Conservation (phyloP, 306 rosid genomes). For the Dicorynia guianensis region DNA sequence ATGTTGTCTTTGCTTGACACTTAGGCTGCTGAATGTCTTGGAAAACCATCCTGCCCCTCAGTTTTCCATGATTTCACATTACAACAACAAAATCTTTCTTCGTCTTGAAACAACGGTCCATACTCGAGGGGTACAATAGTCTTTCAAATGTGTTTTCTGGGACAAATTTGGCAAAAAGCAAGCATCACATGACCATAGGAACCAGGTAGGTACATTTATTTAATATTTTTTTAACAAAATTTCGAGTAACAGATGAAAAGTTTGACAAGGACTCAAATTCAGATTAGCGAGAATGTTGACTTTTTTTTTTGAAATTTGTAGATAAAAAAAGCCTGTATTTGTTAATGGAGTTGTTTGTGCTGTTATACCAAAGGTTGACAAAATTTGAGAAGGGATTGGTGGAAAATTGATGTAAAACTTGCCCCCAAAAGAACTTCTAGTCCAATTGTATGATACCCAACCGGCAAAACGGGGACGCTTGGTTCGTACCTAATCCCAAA, state of each 20-base stretch:
- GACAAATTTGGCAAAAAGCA: constrained; percentile 3
- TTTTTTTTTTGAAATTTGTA: not conserved
- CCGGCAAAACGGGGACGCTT: not conserved
- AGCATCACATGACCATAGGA: not conserved
- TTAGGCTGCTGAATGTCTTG: not conserved
- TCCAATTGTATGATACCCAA: not conserved
- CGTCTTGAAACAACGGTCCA: not conserved
- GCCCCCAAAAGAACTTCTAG: constrained; percentile 11
- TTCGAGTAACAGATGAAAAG: not conserved
- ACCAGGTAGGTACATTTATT: not conserved
- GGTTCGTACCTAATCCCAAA: constrained; percentile 32
- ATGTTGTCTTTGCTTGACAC: not conserved
- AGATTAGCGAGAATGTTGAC: constrained; percentile 12
- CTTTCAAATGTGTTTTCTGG: not conserved
- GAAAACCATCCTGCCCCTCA: not conserved
- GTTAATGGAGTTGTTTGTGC: constrained; percentile 24
- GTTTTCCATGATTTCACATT: not conserved
- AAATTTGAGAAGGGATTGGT: not conserved
- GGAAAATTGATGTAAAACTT: constrained; percentile 22
- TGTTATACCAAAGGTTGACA: not conserved
- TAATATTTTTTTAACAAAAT: not conserved
- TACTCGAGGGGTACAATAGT: not conserved
- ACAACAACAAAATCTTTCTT: not conserved
- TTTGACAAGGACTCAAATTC: constrained; percentile 4
- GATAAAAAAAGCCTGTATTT: not conserved